A percentile compares a stretch with the other conserved stretches of the same genome.
Conservation (phyloP, 345 rosid species). For the Lepidium africanum region DNA sequence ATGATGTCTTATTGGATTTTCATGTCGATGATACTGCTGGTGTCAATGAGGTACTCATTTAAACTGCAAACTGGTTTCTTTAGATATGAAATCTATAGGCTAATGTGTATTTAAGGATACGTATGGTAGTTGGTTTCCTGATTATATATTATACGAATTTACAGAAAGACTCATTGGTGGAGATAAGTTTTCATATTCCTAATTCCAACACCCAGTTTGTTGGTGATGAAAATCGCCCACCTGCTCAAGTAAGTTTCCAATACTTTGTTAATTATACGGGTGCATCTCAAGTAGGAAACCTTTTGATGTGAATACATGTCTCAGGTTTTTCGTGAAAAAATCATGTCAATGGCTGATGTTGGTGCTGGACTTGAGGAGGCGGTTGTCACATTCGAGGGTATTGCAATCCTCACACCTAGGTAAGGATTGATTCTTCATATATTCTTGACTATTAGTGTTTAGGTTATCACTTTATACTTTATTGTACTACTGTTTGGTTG, state of each 20-base stretch:
- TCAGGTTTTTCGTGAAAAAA: constrained; percentile 76
- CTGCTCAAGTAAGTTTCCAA: constrained; percentile 63
- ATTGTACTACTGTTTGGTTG: neutral
- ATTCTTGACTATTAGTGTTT: neutral
- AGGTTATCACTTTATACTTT: neutral
- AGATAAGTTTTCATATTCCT: constrained; percentile 40
- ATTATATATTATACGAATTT: neutral
- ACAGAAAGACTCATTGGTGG: constrained; percentile 90
- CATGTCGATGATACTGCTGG: constrained; percentile 97
- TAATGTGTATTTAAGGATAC: neutral
- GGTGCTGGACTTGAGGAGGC: constrained; percentile 88
- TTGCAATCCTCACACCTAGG: constrained; percentile 97
- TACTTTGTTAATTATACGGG: neutral
- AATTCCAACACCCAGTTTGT: too few relatives aligned
- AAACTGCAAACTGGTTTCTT: neutral
- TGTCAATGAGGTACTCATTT: constrained; percentile 25
- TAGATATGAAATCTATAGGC: neutral
- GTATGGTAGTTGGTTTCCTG: neutral
- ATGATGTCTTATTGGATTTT: constrained; percentile 77
- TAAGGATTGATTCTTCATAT: constrained; percentile 12
- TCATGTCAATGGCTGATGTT: constrained; percentile 77
- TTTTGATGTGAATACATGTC: too few relatives aligned
- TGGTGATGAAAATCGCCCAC: constrained; percentile 30
- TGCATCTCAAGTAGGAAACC: neutral
- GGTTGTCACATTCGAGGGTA: constrained; percentile 83